Conservation (phyloP, 1,284 basidiomycete species). For the Malassezia furfur region DNA sequence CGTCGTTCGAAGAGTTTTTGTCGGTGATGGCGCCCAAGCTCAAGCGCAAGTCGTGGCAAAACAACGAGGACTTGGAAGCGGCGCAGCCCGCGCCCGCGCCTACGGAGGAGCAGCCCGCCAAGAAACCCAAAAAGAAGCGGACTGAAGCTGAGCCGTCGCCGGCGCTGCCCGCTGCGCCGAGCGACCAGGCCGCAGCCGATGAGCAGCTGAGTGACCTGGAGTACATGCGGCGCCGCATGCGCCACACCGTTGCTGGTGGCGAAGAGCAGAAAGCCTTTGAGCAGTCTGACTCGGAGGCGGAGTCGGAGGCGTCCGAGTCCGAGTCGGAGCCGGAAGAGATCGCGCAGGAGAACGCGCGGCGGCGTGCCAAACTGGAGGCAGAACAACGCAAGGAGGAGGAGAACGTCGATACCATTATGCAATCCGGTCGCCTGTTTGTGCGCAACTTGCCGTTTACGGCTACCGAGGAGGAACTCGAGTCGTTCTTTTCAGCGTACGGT, state of each 20-base stretch:
- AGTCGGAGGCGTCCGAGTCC: constrained; percentile 24
- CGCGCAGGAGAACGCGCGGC: constrained; percentile 12
- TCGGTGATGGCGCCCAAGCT: constrained; percentile 40
- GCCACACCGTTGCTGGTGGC: constrained; percentile 37
- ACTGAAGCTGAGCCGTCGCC: constrained; percentile 1
- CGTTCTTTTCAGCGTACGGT: constrained; percentile 65
- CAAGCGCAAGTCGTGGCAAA: constrained; percentile 43
- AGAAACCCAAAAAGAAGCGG: constrained; percentile 20
- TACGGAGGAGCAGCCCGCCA: constrained; percentile 19
- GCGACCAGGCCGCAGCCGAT: constrained; percentile 30
- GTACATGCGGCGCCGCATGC: constrained; percentile 49
- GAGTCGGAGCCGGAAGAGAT: constrained; percentile 19
- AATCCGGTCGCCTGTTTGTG: constrained; percentile 73
- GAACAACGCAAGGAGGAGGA: constrained; percentile 36
- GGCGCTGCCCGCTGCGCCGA: constrained; percentile 7
- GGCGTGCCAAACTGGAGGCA: constrained; percentile 23
- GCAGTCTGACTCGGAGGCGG: constrained; percentile 39
- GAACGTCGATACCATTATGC: constrained; percentile 57
- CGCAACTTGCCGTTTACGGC: constrained; percentile 82
- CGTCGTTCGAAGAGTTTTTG: constrained; percentile 44
- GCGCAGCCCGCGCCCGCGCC: constrained; percentile 5
- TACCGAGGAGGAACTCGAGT: constrained; percentile 62
- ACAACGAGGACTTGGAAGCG: constrained; percentile 27
- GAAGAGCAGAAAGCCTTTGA: constrained; percentile 28
- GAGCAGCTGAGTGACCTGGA: constrained; percentile 46